Evolutionary conservation across 345 rosid species (phyloP).

Genomic region (Microthlaspi erraticum): DNA sequence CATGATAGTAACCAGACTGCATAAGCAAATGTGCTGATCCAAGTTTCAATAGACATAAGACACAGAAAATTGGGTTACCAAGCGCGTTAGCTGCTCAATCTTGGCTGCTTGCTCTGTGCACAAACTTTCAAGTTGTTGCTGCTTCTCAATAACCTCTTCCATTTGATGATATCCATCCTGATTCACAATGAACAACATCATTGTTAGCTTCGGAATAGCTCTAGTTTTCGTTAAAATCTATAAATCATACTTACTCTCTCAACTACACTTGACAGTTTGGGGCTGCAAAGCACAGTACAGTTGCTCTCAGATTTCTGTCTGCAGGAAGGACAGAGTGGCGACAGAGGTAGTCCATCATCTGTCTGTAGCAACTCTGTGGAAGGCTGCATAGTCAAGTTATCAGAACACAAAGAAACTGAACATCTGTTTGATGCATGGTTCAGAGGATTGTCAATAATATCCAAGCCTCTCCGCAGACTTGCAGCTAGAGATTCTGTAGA

Average conservation of each 20-base stretch:
- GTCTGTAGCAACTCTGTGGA: constrained; percentile 51
- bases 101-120: constrained; percentile 79
- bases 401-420: constrained; percentile 77
- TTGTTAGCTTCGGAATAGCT: constrained; percentile 27
- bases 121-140: constrained; percentile 66
- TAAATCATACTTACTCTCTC: constrained; percentile 56
- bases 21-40: constrained; percentile 26
- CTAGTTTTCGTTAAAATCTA: not conserved
- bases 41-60: constrained; percentile 22
- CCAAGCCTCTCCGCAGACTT: constrained; percentile 92
- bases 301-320: constrained; percentile 52
- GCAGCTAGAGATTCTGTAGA: constrained; percentile 88
- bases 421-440: constrained; percentile 64
- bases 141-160: constrained; percentile 50
- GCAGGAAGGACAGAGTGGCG: constrained; percentile 74
- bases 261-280: constrained; percentile 30
- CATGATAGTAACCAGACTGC: constrained; percentile 24
- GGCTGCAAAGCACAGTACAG: constrained; percentile 38
- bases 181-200: constrained; percentile 20
- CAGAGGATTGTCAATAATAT: constrained; percentile 73
- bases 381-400: constrained; percentile 70
- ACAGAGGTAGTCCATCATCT: constrained; percentile 41
- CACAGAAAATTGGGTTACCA: constrained; percentile 49
- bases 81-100: constrained; percentile 67
- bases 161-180: constrained; percentile 54